Base-by-base conservation (phyloP, 352 stramenopile genomes). In the Pythium diclinum region DNA sequence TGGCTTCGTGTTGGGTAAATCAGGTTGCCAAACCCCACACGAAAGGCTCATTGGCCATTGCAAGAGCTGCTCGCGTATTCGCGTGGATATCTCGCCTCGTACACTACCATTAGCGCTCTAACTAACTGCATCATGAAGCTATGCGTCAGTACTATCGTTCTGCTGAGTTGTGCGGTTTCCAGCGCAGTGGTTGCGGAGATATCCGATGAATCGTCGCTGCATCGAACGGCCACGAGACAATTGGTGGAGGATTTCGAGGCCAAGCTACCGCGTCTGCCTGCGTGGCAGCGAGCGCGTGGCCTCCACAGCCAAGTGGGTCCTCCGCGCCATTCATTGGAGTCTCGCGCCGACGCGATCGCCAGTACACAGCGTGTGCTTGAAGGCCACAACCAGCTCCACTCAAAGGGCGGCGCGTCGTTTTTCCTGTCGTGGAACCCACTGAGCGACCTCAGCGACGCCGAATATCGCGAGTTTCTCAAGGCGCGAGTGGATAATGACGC, bases 391-490 rank as follows among this genome's bases (percentile, higher is more conserved):
- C 68, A 64, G 10, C 67, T 71, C 55, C 71, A 87, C 28, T 33
- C 62, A 42, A 72, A 61, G 19, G 79, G 79, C 51, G 61, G 67
- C 16, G 74, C 69, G 36, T 73, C 69, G 6, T 91, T 75, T 57
- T 88, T 81, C 19, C 65, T 91, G 68, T 65, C 71, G 32, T 88
- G 79, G 52, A 93, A 91, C 51, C 72, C 77, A 38, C 71, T 91
- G 25, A 89, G 79, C 59, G 85, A 91, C 67, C 65, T 91, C 46
- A 91, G 72, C 23, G 72, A 82, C 32, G 73, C 80, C 32, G 79
- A 93, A 64, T 93, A 91, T 70, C 63, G 68, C 36, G 67, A 67
- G 1, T 90, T 91, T 60, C 61, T 93, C 14, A 71, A 57, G 13
- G 84, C 82, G 2, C 68, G 75, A 49, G 76, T 75, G 13, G 74